Evolutionary conservation across 345 rosid species (phyloP), one percentile per base, ranked within the genome.

Genomic region (Brassica juncea): DNA sequence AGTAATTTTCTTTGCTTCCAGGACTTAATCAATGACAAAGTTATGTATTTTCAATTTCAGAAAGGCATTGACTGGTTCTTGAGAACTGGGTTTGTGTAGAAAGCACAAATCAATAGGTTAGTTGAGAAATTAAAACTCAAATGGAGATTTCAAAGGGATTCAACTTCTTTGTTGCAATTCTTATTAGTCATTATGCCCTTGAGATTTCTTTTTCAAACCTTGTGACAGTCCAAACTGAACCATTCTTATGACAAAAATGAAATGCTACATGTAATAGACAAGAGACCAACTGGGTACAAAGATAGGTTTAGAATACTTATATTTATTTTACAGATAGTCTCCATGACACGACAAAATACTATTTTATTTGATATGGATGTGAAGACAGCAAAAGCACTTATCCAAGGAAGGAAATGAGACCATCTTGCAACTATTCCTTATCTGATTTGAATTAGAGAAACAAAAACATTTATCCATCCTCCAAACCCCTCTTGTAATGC

Each of bases 401-500:
- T 72, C 67, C n/a, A 27, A 68, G 8, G 71, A 47, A 77, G 63
- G 61, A 44, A 58, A 5, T 68, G 61, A 69, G 11, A 5, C 32
- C n/a, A 55, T 82, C 71, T 66, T 76, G 63, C 12, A 10, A 21
- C 8, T 42, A 28, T 11, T 25, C 47, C 27, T 70, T 7, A 27
- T 63, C 37, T 68, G 75, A 14, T 34, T 19, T 58, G 49, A 31
- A 84, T 49, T 52, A 84, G 75, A 12, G 88, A 85, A 73, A 84
- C 87, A 44, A 87, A 77, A 55, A 78, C 58, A 31, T 72, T 81
- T 70, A 37, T 84, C 88, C 87, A 86, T 39, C 84, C 86, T n/a
- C 81, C 66, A 49, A 73, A 87, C 87, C 49, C 87, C 88, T 65
- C 82, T 83, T 2, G 87, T 83, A 39, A 84, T 70, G 37, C 86